Evolutionary conservation across 139 green algal species (phyloP).

Genomic region (Micractinium sp.): DNA sequence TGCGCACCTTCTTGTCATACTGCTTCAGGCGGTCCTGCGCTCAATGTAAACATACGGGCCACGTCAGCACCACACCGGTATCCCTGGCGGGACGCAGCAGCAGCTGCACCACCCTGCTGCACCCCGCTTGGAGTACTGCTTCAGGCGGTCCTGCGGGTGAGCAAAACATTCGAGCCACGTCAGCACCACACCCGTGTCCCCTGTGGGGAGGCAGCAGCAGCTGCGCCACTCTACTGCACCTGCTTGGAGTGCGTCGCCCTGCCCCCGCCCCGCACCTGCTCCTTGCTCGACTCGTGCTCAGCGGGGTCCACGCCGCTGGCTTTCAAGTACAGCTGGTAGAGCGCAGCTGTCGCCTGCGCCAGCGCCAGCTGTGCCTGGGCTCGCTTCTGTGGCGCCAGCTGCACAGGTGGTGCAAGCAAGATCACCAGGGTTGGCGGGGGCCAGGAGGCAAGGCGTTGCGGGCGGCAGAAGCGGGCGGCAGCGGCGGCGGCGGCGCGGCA

Average conservation of each 20-base stretch:
- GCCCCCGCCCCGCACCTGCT: conserved; percentile 13
- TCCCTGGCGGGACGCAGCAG: no score
- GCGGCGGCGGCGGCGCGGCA: not conserved
- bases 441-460: no score
- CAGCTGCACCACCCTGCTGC: no score
- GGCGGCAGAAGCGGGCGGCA: not conserved
- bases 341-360: conserved; percentile 16
- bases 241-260: not conserved
- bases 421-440: not conserved
- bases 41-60: not conserved
- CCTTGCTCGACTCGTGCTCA: conserved; percentile 18
- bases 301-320: conserved; percentile 27
- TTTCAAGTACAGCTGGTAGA: conserved; percentile 33
- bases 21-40: conserved; percentile 32
- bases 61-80: no score
- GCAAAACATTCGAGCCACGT: no score
- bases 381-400: conserved; percentile 24
- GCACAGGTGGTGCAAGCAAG: not conserved
- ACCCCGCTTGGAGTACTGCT: not conserved
- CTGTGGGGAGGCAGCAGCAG: no score
- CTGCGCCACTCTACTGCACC: no score
- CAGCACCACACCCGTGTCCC: not conserved
- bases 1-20: conserved; percentile 64
- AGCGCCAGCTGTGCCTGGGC: conserved; percentile 38
- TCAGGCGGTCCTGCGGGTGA: conserved; percentile 2